Evolutionary conservation across 192 early-diverging fungal species (phyloP).

Genomic region (Polychytrium aggregatum): DNA sequence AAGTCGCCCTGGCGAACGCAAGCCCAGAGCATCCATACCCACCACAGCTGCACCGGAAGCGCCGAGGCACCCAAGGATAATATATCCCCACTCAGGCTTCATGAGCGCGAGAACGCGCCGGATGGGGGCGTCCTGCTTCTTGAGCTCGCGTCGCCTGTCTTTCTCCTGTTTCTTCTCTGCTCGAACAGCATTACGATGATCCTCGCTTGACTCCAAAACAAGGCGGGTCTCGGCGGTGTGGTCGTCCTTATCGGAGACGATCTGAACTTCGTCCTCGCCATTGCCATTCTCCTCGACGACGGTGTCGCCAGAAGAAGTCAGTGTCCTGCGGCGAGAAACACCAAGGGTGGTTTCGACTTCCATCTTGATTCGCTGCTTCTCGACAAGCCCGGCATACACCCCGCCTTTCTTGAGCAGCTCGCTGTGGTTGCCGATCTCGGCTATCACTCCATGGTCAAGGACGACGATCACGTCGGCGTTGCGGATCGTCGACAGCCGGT

Average conservation of each 20-base stretch:
- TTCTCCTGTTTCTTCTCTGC: too few relatives aligned
- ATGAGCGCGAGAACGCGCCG: slow-evolving; percentile 29
- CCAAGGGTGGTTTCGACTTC: too few relatives aligned
- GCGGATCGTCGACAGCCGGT: slow-evolving; percentile 80
- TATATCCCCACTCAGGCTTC: slow-evolving; percentile 19
- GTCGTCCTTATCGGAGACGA: too few relatives aligned
- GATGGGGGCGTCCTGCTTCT: slow-evolving; percentile 1
- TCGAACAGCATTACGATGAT: too few relatives aligned
- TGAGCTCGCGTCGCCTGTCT: too few relatives aligned
- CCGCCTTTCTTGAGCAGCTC: slow-evolving; percentile 49
- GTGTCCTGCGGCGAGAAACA: not conserved
- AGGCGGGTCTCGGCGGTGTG: too few relatives aligned
- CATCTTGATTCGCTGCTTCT: slow-evolving; percentile 21
- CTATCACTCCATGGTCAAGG: slow-evolving; percentile 35
- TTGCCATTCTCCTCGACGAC: not conserved
- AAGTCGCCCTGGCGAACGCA: too few relatives aligned
- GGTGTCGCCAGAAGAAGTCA: not conserved
- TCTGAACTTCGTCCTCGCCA: slow-evolving; percentile 5
- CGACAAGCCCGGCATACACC: slow-evolving; percentile 57
- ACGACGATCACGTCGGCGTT: slow-evolving; percentile 82
- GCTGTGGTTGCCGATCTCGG: slow-evolving; percentile 74
- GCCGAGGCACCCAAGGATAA: slow-evolving; percentile 47
- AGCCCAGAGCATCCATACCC: too few relatives aligned
- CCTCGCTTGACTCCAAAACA: too few relatives aligned
- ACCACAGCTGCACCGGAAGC: slow-evolving; percentile 52